These are phyloP conservation scores for Rhipidocladum racemiflorum DNA, from an alignment of 176 grass and related monocot genomes.

Conservation along the genomic window DNA sequence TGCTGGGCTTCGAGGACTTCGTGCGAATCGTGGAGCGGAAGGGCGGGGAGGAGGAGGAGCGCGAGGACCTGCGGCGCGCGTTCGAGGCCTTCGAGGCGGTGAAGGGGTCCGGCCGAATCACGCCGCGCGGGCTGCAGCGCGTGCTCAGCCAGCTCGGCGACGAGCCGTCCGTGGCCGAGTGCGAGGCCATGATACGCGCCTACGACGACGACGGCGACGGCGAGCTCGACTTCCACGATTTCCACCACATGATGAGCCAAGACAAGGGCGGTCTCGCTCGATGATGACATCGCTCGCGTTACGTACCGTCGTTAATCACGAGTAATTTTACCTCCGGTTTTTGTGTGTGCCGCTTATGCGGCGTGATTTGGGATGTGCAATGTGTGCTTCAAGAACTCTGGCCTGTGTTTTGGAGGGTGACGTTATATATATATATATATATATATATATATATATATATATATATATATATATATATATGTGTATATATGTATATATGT, in stretches of 20 bases:
- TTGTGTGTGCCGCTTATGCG: neutral
- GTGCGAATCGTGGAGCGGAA: slow-evolving; percentile 70
- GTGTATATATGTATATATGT: no score
- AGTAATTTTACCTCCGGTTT: neutral
- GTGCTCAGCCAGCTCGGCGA: slow-evolving; percentile 83
- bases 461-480: no score
- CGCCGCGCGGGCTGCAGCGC: slow-evolving; percentile 71
- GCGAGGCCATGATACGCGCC: slow-evolving; percentile 76
- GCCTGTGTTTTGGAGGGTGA: neutral
- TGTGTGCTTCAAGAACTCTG: neutral
- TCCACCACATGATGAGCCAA: slow-evolving; percentile 79
- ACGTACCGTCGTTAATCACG: neutral
- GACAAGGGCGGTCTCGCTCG: neutral
- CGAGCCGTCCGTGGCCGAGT: slow-evolving; percentile 67
- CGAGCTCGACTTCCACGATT: slow-evolving; percentile 90
- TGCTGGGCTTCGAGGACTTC: slow-evolving; percentile 72
- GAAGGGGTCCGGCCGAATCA: slow-evolving; percentile 95
- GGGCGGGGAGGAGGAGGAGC: slow-evolving; percentile 56
- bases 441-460: no score
- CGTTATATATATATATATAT: neutral
- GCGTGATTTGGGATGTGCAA: neutral
- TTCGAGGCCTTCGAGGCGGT: slow-evolving; percentile 93
- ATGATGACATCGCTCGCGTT: neutral
- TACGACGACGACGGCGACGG: slow-evolving; percentile 93
- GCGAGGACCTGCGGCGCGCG: slow-evolving; percentile 67